Conservation (phyloP, 228 moss, liverwort and hornwort genomes). For the Sphagnum fallax region DNA sequence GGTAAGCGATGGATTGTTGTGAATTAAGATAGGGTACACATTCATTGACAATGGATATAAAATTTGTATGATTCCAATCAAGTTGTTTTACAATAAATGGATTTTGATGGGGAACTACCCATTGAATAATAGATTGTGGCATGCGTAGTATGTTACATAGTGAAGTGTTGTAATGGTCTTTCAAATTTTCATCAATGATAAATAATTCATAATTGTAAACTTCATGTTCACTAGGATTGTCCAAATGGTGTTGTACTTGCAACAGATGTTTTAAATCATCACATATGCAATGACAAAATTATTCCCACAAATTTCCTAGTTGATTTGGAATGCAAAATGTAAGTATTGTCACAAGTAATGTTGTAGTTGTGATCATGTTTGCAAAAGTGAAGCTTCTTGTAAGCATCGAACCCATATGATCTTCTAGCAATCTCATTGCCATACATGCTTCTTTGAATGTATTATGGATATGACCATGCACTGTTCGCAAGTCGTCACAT, state of each 20-base stretch:
- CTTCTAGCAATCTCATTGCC: not conserved
- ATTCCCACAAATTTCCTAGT: not conserved
- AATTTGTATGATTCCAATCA: not conserved
- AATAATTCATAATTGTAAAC: not conserved
- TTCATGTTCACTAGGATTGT: not conserved
- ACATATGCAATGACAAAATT: not conserved
- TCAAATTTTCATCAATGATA: not conserved
- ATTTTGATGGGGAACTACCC: not conserved
- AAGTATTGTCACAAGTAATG: not conserved
- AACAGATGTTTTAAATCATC: not conserved
- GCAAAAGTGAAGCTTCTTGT: not conserved
- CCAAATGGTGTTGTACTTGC: not conserved
- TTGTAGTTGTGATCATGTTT: not conserved
- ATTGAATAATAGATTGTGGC: not conserved
- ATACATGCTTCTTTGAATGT: slow-evolving; percentile 1
- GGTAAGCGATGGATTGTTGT: not conserved
- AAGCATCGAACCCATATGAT: not conserved
- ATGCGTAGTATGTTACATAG: not conserved
- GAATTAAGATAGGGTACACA: not conserved
- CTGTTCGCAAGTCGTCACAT: not conserved
- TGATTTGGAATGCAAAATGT: not conserved
- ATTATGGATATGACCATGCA: not conserved
- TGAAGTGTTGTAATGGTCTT: not conserved
- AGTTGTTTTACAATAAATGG: not conserved
- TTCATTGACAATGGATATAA: not conserved